These are phyloP conservation scores for Pelargonium fulgidum DNA, from an alignment of 441 rosid species.

Conservation along the genomic window DNA sequence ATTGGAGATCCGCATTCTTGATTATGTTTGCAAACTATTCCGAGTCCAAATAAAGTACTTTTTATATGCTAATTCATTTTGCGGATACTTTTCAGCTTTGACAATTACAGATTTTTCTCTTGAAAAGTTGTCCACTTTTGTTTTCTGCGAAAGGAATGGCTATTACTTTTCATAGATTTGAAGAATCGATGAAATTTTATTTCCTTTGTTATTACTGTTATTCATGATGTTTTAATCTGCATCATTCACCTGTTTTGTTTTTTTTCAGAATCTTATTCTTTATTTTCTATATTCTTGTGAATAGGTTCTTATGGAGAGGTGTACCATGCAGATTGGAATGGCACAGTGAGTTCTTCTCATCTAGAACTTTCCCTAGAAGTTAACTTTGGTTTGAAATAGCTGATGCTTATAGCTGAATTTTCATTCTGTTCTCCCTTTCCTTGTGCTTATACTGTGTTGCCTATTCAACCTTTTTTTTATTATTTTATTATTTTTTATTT, in stretches of 20 bases:
- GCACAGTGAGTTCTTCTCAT: constrained; percentile 59
- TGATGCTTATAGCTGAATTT: no score
- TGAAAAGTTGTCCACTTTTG: background rate
- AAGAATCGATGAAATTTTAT: background rate
- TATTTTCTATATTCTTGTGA: constrained; percentile 23
- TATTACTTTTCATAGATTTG: constrained; percentile 7
- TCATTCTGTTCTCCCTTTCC: no score
- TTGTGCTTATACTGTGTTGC: no score
- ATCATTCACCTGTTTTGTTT: background rate
- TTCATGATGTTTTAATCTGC: constrained; percentile 9
- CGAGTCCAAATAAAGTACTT: constrained; percentile 1
- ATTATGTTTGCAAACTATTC: background rate
- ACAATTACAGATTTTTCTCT: background rate
- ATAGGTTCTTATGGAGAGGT: constrained; percentile 99
- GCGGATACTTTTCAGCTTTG: background rate
- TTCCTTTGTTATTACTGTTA: background rate
- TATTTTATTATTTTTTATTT: no score
- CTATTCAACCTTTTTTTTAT: no score
- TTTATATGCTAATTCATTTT: constrained; percentile 12
- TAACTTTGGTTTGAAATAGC: no score
- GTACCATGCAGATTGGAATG: constrained; percentile 94
- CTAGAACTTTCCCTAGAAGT: no score
- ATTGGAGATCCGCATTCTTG: constrained; percentile 19
- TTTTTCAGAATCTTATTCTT: constrained; percentile 16
- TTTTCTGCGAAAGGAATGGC: background rate